Conservation (phyloP, 129 eudicot species). For the Flaveria brownii region DNA sequence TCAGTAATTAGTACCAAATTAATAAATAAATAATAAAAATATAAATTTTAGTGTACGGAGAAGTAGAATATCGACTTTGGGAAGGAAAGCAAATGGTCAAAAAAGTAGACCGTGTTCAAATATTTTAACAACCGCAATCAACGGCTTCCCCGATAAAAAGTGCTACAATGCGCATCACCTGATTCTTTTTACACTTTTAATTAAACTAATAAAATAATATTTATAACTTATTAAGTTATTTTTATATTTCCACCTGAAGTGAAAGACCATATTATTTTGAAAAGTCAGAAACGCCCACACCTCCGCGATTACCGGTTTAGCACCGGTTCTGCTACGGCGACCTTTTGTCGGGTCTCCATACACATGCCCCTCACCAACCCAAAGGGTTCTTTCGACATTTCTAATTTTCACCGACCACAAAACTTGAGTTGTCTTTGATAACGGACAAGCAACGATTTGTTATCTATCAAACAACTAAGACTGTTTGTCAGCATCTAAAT, state of each 20-base stretch:
- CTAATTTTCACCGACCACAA: neutral
- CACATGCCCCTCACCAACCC: conserved; percentile 32
- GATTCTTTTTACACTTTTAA: conserved; percentile 31
- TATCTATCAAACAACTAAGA: no score
- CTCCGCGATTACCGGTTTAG: conserved; percentile 38
- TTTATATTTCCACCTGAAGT: conserved; percentile 23
- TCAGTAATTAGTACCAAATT: neutral
- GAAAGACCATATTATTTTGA: conserved; percentile 25
- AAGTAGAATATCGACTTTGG: conserved; percentile 38
- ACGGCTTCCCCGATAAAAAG: conserved; percentile 32
- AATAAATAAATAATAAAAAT: neutral
- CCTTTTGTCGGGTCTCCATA: conserved; percentile 35
- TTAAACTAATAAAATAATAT: neutral
- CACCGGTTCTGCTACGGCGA: conserved; percentile 48
- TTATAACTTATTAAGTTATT: neutral
- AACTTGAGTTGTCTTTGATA: neutral
- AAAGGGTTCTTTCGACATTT: neutral
- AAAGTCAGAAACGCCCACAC: conserved; percentile 39
- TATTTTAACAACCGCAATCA: conserved; percentile 39
- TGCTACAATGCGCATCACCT: conserved; percentile 33
- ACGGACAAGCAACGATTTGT: no score
- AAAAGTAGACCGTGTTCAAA: conserved; percentile 32
- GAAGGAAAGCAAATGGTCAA: conserved; percentile 39
- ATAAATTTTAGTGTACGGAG: conserved; percentile 34
- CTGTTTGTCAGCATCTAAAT: no score